Percentiles rank a stretch among this genome's conserved stretches.
Evolutionary conservation across 2,329 filamentous ascomycete species (phyloP).

Genomic region (Harringtonia lauricola): DNA sequence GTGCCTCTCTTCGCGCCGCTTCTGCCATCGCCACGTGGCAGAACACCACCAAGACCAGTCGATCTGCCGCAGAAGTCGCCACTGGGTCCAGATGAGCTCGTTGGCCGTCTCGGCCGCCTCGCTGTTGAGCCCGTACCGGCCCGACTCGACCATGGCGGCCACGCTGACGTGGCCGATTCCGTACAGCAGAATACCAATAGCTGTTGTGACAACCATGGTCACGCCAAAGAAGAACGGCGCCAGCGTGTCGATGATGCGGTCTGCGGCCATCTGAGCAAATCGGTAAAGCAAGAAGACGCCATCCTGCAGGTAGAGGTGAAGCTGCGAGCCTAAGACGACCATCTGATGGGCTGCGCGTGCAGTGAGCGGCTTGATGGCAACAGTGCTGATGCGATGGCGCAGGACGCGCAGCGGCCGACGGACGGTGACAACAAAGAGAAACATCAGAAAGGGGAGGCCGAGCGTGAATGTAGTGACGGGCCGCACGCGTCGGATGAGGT

Average conservation of each 20-base stretch:
- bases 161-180: slow-evolving; percentile 8
- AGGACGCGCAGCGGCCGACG: not conserved
- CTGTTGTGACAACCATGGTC: slow-evolving; percentile 3
- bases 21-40: not conserved
- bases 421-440: not conserved
- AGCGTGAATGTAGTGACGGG: not conserved
- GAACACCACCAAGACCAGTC: slow-evolving; percentile 9
- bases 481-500: not conserved
- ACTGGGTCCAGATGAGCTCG: slow-evolving; percentile 3
- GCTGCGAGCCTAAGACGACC: not conserved
- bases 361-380: too few relatives aligned
- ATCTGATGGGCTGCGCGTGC: not conserved
- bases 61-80: slow-evolving; percentile 6
- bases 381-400: too few relatives aligned
- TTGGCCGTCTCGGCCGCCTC: slow-evolving; percentile 3
- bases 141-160: slow-evolving; percentile 2
- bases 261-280: not conserved
- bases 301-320: not conserved
- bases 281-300: not conserved
- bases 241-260: slow-evolving; percentile 1
- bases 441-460: not conserved
- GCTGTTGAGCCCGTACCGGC: slow-evolving; percentile 8
- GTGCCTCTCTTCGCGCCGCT: not conserved
- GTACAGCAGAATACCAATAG: slow-evolving; percentile 8
- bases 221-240: slow-evolving; percentile 8